Evolutionary conservation across 306 rosid species (phyloP), one percentile per base, ranked within the genome.

Genomic region (Vigna unguiculata): DNA sequence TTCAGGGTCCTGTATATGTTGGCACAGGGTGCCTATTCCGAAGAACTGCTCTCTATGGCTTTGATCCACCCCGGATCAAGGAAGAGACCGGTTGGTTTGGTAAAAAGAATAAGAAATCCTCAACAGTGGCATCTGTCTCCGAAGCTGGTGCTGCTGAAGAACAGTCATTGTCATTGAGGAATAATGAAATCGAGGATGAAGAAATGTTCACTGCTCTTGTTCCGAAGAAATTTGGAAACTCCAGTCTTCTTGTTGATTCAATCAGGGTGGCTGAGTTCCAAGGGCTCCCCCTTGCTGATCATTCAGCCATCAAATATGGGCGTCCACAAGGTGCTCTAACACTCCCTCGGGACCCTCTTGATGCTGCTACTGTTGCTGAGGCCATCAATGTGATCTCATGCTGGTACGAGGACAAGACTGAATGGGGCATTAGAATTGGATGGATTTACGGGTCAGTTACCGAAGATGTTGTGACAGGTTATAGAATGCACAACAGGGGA

Each of bases 391-490:
- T 85, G 16, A 88, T 91, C 68, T 89, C 97, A 0, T 91, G 94
- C 71, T 91, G 94, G 94, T 91, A 86, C 5, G 96, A 91, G 32
- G 96, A 91, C 20, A 91, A 89, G 49, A 91, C 96, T 5, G 96
- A 87, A 75, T 91, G 96, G 96, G 96, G 96, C 34, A 45, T 53
- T 14, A 76, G 90, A 20, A 59, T 91, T 19, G 96, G 96, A 40
- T 91, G 96, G 96, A 91, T 91, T 81, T 91, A 91, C 28, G 96
- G 96, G 6, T 91, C 93, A 0, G 96, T 91, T 7, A 91, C 96
- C 1, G 96, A 91, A 71, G 96, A 91, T 78, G 96, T 91, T 47
- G 96, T 91, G 55, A 91, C 96, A 2, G 92, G 96, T 13, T 89
- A 89, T 25, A 83, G 96, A 75, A 91, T 91, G 96, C 96, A 91